Base-by-base conservation (phyloP, 2,329 filamentous ascomycete species). In the Cadophora sp. region DNA sequence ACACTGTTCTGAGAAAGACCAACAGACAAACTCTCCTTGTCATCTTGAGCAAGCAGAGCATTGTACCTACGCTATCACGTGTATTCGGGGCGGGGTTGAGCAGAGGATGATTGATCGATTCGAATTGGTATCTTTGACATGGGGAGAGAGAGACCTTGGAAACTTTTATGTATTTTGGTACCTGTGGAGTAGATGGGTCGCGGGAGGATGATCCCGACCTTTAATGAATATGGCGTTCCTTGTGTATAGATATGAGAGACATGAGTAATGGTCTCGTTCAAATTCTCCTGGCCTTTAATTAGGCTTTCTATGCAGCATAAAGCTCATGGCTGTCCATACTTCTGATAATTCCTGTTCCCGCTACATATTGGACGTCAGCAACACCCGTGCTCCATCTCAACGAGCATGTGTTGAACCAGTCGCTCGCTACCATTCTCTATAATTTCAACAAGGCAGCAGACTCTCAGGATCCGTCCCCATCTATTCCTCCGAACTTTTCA, bases 31-130 rank as follows among this genome's bases (percentile, higher is more conserved):
- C 14, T 24, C 11, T 16, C 19, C 8, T 61, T 61, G 24, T 31
- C 58, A 37, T 37, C 14, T 37, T 37, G 34, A 12, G 34, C 34
- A 37, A 37, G 34, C 34, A 8, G 34, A 37, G 34, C 9, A 37
- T 37, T 37, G 34, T 9, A 9, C 14, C 34, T 9, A 22, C n/a
- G 29, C 27, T 6, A 34, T 37, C n/a, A 4, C 19, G 27, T 2
- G 27, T 6, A 19, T n/a, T 22, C 16, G 58, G 58, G 37, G 24
- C 7, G 59, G 59, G 59, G 59, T 50, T 27, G 59, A 27, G 40
- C 59, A 62, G 59, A 48, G 59, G 59, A 62, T 62, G 37, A 62
- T 62, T 61, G 58, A 61, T 61, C 50, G 59, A 31, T 29, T 46
- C 8, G 16, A 46, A 59, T 59, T 40, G n/a, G 16, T 34, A 59